Evolutionary conservation across 1,284 basidiomycete genomes (phyloP), one percentile per base, ranked within the genome.

Genomic region (Wolfiporia cocos): DNA sequence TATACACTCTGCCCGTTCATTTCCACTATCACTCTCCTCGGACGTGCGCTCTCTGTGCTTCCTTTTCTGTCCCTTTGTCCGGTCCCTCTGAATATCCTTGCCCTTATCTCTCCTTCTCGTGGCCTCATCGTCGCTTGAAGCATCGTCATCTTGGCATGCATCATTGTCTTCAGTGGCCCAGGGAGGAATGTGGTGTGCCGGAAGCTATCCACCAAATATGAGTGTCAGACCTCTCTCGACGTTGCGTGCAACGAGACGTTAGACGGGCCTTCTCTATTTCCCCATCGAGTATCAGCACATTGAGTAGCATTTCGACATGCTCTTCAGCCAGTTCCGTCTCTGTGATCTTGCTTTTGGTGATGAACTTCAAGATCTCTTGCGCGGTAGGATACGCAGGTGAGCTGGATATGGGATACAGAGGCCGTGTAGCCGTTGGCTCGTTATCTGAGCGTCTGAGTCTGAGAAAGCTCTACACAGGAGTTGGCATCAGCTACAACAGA

Each of bases 261-360:
- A 9, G 26, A 28, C 7, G 7, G 26, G 14, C 82, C 66, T 78
- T 82, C 66, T 95, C 92, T 43, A 95, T 73, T 52, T 88, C 80
- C 2, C 91, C 91, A 55, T 95, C 91, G 37, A 87, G 75, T 31
- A 92, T 74, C 24, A 95, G 73, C 23, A 92, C 82, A 50, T 91
- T 86, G 33, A 95, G 67, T 24, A 95, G 70, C 66, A 81, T 81
- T 51, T 91, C 83, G 29, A 94, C 83, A 57, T 95, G 87, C 48
- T 89, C 86, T 3, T 86, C 76, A 11, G 76, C 72, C n/a, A 95
- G 66, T 46, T 88, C 76, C 3, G 87, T 90, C 51, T 86, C 81
- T 1, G 87, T 89, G 33, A 93, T 74, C 40, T 78, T 74, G 14
- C 83, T 81, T 54, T 81, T 82, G 51, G 76, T 73, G 29, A 89